These are phyloP conservation scores for Kluyveromyces aestuarii DNA, from an alignment of 805 yeast species.

Conservation along the genomic window DNA sequence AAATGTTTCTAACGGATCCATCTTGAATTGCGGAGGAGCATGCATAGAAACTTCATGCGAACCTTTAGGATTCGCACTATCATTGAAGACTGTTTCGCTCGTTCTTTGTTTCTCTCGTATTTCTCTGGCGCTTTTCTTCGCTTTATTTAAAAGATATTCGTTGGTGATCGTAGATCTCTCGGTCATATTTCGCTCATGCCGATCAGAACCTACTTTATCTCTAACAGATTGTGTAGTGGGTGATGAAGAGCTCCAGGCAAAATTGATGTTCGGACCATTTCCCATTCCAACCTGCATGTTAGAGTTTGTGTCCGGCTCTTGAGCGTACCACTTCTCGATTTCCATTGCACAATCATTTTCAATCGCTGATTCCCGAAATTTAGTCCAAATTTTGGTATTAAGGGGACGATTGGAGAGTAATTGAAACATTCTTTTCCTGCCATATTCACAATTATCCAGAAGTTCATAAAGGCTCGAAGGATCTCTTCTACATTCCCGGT, in stretches of 20 bases:
- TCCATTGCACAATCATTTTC: constrained; percentile 5
- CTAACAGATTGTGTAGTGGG: not conserved
- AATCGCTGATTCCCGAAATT: not conserved
- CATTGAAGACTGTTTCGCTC: not conserved
- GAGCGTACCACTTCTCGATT: constrained; percentile 16
- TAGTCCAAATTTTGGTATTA: not conserved
- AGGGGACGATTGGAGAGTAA: constrained; percentile 1
- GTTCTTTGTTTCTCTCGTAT: not conserved
- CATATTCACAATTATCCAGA: constrained; percentile 16
- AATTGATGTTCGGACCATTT: not conserved
- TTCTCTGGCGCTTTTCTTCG: not conserved
- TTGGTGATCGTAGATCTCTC: not conserved
- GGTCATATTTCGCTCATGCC: not conserved
- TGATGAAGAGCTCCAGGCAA: not conserved
- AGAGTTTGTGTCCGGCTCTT: constrained; percentile 11
- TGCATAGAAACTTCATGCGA: not conserved
- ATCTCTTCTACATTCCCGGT: not conserved
- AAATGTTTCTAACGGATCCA: constrained; percentile 24
- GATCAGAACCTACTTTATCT: not conserved
- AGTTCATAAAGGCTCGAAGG: constrained; percentile 12
- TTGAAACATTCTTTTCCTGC: constrained; percentile 19
- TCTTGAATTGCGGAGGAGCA: constrained; percentile 15
- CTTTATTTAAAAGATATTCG: not conserved
- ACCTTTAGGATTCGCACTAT: not conserved
- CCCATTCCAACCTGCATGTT: not conserved